Evolutionary conservation across 129 eudicot genomes (phyloP).

Genomic region (Escallonia rubra): DNA sequence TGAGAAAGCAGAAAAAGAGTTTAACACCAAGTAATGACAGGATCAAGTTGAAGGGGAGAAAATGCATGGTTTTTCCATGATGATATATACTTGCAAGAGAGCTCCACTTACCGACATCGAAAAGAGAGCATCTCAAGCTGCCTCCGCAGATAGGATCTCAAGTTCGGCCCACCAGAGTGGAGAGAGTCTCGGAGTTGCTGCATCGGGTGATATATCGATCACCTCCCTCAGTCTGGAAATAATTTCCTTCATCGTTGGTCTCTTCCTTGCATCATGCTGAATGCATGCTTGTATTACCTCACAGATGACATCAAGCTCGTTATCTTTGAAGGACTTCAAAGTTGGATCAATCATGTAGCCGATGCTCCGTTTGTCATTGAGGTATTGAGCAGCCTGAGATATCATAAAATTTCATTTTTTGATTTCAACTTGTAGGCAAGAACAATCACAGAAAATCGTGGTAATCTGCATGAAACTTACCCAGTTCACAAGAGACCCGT

Average conservation of each 20-base stretch:
- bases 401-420: not conserved
- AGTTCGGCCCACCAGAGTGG: constrained; percentile 99
- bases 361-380: constrained; percentile 34
- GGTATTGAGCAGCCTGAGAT: constrained; percentile 50
- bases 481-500: constrained; percentile 50
- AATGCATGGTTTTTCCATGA: not conserved
- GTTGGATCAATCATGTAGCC: constrained; percentile 57
- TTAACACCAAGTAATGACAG: not conserved
- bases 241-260: constrained; percentile 60
- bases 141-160: constrained; percentile 81
- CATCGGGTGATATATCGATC: constrained; percentile 64
- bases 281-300: constrained; percentile 65
- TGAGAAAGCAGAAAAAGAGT: not conserved
- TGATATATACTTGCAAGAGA: constrained; percentile 4
- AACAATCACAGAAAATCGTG: too few relatives aligned
- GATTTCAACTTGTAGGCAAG: not conserved
- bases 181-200: constrained; percentile 75
- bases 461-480: constrained; percentile 23
- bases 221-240: constrained; percentile 43
- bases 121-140: constrained; percentile 19
- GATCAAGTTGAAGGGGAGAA: not conserved
- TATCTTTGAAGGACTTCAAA: constrained; percentile 43
- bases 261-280: constrained; percentile 46
- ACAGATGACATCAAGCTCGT: constrained; percentile 62
- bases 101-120: not conserved